A percentile compares a stretch with the other conserved stretches of the same genome.
Conservation (phyloP, 148 eudicot species). For the Diospyros lotus region DNA sequence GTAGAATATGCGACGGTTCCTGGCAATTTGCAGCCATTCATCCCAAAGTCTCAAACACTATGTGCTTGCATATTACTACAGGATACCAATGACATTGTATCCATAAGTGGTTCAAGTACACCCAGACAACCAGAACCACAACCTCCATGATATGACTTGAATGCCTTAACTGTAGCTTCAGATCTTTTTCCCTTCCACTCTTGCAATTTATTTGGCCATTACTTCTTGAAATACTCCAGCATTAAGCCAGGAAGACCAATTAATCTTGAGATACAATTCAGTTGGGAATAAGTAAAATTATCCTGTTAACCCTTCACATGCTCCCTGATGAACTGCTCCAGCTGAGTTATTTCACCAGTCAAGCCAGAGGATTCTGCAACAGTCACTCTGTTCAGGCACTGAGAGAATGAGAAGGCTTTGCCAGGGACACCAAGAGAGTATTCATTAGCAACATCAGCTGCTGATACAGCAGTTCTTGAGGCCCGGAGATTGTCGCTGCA, state of each 20-base stretch:
- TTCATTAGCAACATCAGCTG: slow-evolving; percentile 71
- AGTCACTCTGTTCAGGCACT: slow-evolving; percentile 70
- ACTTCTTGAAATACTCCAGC: too few relatives aligned
- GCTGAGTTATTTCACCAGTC: slow-evolving; percentile 57
- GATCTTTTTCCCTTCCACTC: too few relatives aligned
- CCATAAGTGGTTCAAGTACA: neutral
- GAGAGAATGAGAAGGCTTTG: slow-evolving; percentile 64
- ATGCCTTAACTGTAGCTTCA: neutral
- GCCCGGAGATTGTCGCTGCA: slow-evolving; percentile 77
- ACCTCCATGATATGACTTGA: too few relatives aligned
- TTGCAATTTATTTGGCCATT: too few relatives aligned
- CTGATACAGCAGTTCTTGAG: slow-evolving; percentile 74
- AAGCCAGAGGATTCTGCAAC: slow-evolving; percentile 79
- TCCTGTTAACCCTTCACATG: slow-evolving; percentile 22
- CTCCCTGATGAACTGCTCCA: slow-evolving; percentile 69
- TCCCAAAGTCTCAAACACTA: neutral
- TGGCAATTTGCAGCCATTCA: slow-evolving; percentile 6
- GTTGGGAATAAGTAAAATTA: too few relatives aligned
- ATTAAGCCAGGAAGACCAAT: too few relatives aligned
- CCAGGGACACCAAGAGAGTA: slow-evolving; percentile 70
- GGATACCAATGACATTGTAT: too few relatives aligned
- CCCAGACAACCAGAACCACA: too few relatives aligned
- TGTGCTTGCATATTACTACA: too few relatives aligned
- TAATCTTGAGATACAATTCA: too few relatives aligned
- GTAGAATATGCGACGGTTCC: neutral